Percentiles rank a stretch among this genome's conserved stretches.
Conservation (phyloP, 2,329 filamentous ascomycete genomes). For the Trichoderma pleuroti region DNA sequence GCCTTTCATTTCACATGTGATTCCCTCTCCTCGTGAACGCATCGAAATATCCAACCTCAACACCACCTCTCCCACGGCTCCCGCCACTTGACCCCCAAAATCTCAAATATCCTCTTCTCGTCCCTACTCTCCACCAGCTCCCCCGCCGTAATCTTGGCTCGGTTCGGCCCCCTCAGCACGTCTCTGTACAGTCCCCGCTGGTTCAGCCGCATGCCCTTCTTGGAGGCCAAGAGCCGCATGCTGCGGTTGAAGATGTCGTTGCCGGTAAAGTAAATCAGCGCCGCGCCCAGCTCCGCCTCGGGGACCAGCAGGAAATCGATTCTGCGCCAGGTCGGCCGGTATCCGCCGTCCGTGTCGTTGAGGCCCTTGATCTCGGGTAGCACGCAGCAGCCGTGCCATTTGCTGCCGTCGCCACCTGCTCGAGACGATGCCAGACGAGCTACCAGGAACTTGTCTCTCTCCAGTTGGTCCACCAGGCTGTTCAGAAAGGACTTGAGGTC, state of each 20-base stretch:
- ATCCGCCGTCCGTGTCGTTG: constrained; percentile 22
- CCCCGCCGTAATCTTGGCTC: constrained; percentile 63
- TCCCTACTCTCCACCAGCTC: constrained; percentile 68
- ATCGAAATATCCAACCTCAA: constrained; percentile 41
- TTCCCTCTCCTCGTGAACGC: background rate
- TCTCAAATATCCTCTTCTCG: constrained; percentile 77
- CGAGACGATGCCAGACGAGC: constrained; percentile 60
- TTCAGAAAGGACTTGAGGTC: constrained; percentile 62
- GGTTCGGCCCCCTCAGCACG: constrained; percentile 56
- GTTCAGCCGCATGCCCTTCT: constrained; percentile 80
- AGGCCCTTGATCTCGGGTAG: constrained; percentile 49
- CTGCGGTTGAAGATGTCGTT: constrained; percentile 94
- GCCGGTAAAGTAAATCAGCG: constrained; percentile 91
- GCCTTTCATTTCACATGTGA: background rate
- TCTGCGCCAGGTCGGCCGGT: constrained; percentile 63
- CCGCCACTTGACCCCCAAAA: constrained; percentile 80
- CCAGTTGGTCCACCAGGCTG: constrained; percentile 60
- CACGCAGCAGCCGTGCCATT: constrained; percentile 85
- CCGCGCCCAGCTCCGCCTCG: constrained; percentile 73
- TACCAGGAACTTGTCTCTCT: constrained; percentile 62
- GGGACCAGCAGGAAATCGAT: constrained; percentile 86
- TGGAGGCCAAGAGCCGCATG: constrained; percentile 72
- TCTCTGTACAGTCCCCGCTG: constrained; percentile 75
- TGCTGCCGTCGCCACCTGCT: constrained; percentile 56
- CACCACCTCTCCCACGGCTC: constrained; percentile 74